Evolutionary conservation across 345 rosid genomes (phyloP), one percentile per base, ranked within the genome.

Genomic region (Citrus maxima): DNA sequence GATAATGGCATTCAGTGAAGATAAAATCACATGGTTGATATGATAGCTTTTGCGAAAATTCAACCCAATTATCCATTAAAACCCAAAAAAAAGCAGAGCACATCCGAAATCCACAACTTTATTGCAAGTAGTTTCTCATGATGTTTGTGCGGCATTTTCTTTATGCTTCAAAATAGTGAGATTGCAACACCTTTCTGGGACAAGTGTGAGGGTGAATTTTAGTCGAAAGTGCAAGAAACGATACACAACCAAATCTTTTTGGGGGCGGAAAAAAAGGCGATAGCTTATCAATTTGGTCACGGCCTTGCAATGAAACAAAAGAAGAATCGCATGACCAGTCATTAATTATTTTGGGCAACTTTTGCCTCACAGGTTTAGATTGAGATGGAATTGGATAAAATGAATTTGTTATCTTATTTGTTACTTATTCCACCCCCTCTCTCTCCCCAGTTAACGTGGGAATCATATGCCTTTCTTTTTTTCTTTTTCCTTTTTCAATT

Each of bases 371-470:
- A 65, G 38, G 35, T 72, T 73, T 27, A 35, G 80, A 77, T 81
- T 54, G 77, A 16, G 73, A 76, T 67, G 6, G 30, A 28, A 54
- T 49, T 80, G 70, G 80, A 81, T 77, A 75, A 75, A 75, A 62
- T 21, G 63, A 55, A 67, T 67, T 67, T 54, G 40, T 6, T 64
- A 6, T 28, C 3, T 34, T 35, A 1, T 9, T 66, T 66, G 70
- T 66, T 35, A 35, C 46, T 66, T 19, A 42, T 66, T 21, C 25
- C 24, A 66, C 25, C 24, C 21, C 2, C n/a, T 66, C 49, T 32
- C 22, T 34, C 10, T 7, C 22, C 7, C 24, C 3, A 18, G 7
- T 16, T 2, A 32, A 34, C 18, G 10, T 35, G 70, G 49, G 70
- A 66, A 66, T 66, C 70, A 66, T 8, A 21, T 35, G 46, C 69